Base-by-base conservation (phyloP, 129 eudicot species). In the Chrysanthemum makinoi region DNA sequence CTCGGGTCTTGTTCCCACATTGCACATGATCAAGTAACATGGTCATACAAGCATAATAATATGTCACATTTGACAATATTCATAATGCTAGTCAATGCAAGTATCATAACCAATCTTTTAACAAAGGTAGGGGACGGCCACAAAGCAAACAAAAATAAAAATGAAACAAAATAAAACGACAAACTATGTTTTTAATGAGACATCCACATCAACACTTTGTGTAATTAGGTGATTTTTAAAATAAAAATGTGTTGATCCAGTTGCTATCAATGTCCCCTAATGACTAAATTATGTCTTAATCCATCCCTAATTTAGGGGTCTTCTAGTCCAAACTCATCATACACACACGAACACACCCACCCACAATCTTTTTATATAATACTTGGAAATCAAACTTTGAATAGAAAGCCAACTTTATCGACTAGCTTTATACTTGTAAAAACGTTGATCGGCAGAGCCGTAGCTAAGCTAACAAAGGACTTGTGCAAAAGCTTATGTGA, bases 241-340 rank as follows among this genome's bases (percentile, higher is more conserved):
- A 54, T 39, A 5, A 46, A 52, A 64, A 64, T 54, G 60, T 26
- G 62, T 17, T 72, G 54, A 64, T 56, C 26, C 46, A 63, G 81
- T 77, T 66, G 10, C 44, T 14, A 83, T 83, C 86, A 76, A 14
- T 78, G 82, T 78, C 68, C 78, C 83, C 85, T 65, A 76, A 79
- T 72, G 43, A 7, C 53, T 80, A 24, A 59, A 64, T 66, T 51
- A 24, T 60, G 89, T 84, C 85, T 58, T 75, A 58, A 79, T 76
- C 83, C 69, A 76, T 73, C 91, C 95, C 68, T 76, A 17, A 75
- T 83, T 85, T 72, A 76, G 66, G 88, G 88, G 61, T 79, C 66
- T 80, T 58, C 83, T 70, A 28, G 83, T 69, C 43, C 79, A 18
- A 72, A 62, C 52, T 18, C 68, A 69, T 59, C 60, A 7, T 33